Evolutionary conservation across 1,284 basidiomycete genomes (phyloP).

Genomic region (Jaminaea rosea): DNA sequence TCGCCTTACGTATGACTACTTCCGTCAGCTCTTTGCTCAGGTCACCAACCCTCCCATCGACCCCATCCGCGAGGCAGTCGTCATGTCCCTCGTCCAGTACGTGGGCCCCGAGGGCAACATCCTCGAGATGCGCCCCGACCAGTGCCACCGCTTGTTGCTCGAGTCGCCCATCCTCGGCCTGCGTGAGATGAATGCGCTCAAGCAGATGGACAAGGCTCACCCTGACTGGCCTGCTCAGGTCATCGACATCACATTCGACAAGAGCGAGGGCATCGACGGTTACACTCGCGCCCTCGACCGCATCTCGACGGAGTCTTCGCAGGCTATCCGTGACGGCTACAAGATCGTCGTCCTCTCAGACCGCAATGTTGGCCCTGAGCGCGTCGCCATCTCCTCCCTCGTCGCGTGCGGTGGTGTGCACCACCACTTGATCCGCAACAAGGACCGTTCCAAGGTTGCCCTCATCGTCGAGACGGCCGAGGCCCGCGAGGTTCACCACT

Average conservation of each 20-base stretch:
- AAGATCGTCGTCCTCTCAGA: slow-evolving; percentile 40
- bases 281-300: slow-evolving; percentile 40
- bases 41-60: slow-evolving; percentile 46
- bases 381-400: slow-evolving; percentile 39
- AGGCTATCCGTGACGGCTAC: slow-evolving; percentile 35
- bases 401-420: slow-evolving; percentile 43
- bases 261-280: slow-evolving; percentile 32
- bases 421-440: slow-evolving; percentile 45
- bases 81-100: slow-evolving; percentile 45
- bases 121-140: slow-evolving; percentile 39
- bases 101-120: slow-evolving; percentile 44
- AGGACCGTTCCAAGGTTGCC: slow-evolving; percentile 39
- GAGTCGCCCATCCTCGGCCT: slow-evolving; percentile 37
- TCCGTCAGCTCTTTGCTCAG: slow-evolving; percentile 45
- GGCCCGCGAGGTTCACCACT: slow-evolving; percentile 45
- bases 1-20: slow-evolving; percentile 44
- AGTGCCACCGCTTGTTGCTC: slow-evolving; percentile 39
- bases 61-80: slow-evolving; percentile 42
- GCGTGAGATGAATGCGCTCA: slow-evolving; percentile 38
- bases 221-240: slow-evolving; percentile 32
- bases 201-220: slow-evolving; percentile 31
- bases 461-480: slow-evolving; percentile 41
- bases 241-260: slow-evolving; percentile 43
- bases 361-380: slow-evolving; percentile 31
- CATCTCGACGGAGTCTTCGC: slow-evolving; percentile 36